Evolutionary conservation across 1,284 basidiomycete species (phyloP), one percentile per base, ranked within the genome.

Genomic region (Apiotrichum akiyoshidainum): DNA sequence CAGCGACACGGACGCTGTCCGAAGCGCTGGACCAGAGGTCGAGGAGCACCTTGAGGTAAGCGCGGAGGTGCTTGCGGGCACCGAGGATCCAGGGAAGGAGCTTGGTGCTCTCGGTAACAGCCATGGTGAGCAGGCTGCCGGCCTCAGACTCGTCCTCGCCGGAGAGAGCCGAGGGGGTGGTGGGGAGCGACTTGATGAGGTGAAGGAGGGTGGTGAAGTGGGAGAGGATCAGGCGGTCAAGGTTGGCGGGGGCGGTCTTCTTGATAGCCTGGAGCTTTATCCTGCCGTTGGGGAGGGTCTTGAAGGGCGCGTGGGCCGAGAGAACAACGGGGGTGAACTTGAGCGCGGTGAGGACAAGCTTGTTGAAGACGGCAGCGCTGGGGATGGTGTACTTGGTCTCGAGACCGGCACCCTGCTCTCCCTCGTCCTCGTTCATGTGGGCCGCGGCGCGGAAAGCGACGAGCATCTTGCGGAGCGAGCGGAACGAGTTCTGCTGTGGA

Each of bases 241-340:
- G 82, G 0, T 87, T 82, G 50, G 82, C 79, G 22, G 86, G 89
- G 65, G 91, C 86, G 11, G 85, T 65, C 59, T 71, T 72, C 44
- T 63, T 63, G 17, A 44, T 34, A 10, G 53, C 53, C 44, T 55
- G 56, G 87, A 40, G 86, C 54, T 58, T 60, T 52, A 90, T 88
- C 83, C 87, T 89, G 58, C 92, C 93, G 68, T 86, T 86, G 7
- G 86, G 73, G 13, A 90, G 82, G 5, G 85, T 86, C 79, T 92
- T 94, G 80, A 86, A 91, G 0, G 95, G 94, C 42, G 90, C 82
- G 71, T 97, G 93, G 69, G 94, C 87, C 57, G 85, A 82, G 13
- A 99, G 83, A 2, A 98, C 84, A 39, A 98, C 83, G 0, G 95
- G 95, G 0, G 92, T 93, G 78, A 92, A 99, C 72, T 87, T 87